These are phyloP conservation scores for Dacryopinax primogenitus DNA, from an alignment of 768 basidiomycete genomes.

Conservation along the genomic window DNA sequence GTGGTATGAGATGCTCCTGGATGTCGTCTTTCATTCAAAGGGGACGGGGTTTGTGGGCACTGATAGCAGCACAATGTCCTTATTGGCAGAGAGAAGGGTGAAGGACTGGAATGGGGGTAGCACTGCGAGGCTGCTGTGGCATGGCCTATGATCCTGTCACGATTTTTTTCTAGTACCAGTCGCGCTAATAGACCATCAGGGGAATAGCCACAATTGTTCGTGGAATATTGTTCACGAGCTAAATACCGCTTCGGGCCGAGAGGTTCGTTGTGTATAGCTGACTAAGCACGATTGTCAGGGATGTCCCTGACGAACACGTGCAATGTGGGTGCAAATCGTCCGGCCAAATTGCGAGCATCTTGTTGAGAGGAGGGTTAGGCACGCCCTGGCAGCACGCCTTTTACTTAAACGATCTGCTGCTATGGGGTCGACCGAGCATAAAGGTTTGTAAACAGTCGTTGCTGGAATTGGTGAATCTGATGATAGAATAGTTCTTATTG, in stretches of 20 bases:
- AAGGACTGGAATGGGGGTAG: constrained; percentile 50
- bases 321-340: not conserved
- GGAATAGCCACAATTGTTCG: not conserved
- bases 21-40: constrained; percentile 56
- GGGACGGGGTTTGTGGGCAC: constrained; percentile 66
- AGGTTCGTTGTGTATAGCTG: too few species aligned
- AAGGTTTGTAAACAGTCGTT: not conserved
- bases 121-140: not conserved
- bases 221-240: not conserved
- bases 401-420: not conserved
- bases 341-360: not conserved
- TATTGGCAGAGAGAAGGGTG: constrained; percentile 50
- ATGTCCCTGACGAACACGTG: not conserved
- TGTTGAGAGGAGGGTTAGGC: too few species aligned
- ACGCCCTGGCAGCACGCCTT: not conserved
- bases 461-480: not conserved
- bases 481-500: constrained; percentile 49
- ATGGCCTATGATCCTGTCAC: not conserved
- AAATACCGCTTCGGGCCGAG: not conserved
- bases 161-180: too few species aligned
- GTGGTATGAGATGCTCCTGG: constrained; percentile 28
- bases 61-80: constrained; percentile 56
- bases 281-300: too few species aligned
- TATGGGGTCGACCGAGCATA: not conserved
- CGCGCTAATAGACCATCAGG: too few species aligned